Conservation (phyloP, 345 rosid genomes). For the Garcia nutans region DNA sequence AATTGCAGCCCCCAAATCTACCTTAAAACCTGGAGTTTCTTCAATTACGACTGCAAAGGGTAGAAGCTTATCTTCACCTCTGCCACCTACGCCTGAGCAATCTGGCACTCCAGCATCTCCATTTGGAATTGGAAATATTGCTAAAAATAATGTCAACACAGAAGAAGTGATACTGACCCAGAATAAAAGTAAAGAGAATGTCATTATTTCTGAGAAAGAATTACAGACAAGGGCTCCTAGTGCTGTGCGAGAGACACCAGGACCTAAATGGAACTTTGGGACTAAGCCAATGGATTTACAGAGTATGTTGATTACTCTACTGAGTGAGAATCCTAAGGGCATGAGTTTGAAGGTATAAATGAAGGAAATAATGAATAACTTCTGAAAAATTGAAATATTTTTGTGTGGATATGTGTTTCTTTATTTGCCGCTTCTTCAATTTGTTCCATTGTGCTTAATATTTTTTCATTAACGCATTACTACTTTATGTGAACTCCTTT, state of each 20-base stretch:
- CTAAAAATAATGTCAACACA: conserved; percentile 37
- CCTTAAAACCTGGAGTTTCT: conserved; percentile 46
- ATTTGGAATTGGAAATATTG: conserved; percentile 44
- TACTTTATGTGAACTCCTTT: not conserved
- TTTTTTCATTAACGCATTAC: not conserved
- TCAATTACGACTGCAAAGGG: conserved; percentile 48
- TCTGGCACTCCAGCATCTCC: conserved; percentile 52
- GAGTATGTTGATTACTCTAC: conserved; percentile 54
- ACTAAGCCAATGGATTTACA: conserved; percentile 57
- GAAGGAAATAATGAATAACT: conserved; percentile 17
- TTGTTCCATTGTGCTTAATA: not conserved
- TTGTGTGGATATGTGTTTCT: not conserved
- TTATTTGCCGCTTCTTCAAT: not conserved
- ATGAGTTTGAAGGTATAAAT: conserved; percentile 75
- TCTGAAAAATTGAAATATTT: not conserved
- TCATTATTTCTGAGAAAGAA: conserved; percentile 53
- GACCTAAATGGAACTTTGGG: conserved; percentile 42
- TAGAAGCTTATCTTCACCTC: conserved; percentile 68
- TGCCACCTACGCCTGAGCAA: conserved; percentile 59
- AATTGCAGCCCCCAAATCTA: conserved; percentile 49
- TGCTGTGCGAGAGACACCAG: conserved; percentile 43
- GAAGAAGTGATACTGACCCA: conserved; percentile 43
- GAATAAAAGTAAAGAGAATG: conserved; percentile 50
- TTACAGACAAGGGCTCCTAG: conserved; percentile 37
- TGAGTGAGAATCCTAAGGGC: conserved; percentile 71